Evolutionary conservation across 106 monocot genomes (phyloP).

Genomic region (Xerophyta viscosa): DNA sequence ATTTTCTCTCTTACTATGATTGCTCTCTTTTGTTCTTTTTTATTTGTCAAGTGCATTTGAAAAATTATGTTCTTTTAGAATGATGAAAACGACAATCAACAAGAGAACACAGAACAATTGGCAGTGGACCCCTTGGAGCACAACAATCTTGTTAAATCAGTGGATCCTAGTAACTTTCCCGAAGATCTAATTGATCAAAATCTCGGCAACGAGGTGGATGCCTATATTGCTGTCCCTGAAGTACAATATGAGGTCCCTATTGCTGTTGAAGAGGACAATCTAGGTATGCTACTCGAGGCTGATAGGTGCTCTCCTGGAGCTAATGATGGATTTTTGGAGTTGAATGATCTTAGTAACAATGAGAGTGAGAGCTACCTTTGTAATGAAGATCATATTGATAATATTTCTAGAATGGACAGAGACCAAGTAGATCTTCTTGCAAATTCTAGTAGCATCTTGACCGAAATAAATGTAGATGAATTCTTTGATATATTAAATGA

Average conservation of each 20-base stretch:
- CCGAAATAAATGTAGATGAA: constrained; percentile 7
- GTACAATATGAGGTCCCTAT: neutral
- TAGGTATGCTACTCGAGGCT: neutral
- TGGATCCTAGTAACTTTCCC: constrained; percentile 5
- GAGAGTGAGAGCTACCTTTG: neutral
- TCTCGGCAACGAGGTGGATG: neutral
- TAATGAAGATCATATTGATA: neutral
- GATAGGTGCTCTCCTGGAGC: neutral
- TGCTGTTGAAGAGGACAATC: constrained; percentile 3
- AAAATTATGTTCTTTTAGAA: constrained; percentile 6
- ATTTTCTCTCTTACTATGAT: neutral
- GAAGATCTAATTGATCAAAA: constrained; percentile 14
- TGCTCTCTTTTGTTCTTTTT: neutral
- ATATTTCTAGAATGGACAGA: neutral
- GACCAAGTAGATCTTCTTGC: neutral
- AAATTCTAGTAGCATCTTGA: constrained; percentile 1
- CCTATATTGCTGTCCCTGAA: constrained; percentile 10
- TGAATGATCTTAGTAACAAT: constrained; percentile 19
- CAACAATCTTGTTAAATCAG: neutral
- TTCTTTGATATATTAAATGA: constrained; percentile 19
- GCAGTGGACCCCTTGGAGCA: constrained; percentile 1
- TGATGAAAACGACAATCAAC: neutral
- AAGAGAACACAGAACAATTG: neutral
- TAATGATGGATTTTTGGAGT: constrained; percentile 28
- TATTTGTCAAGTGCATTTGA: neutral